A percentile compares a stretch with the other conserved stretches of the same genome.
Evolutionary conservation across 2,329 filamentous ascomycete species (phyloP).

Genomic region (Xylaria hypoxylon): DNA sequence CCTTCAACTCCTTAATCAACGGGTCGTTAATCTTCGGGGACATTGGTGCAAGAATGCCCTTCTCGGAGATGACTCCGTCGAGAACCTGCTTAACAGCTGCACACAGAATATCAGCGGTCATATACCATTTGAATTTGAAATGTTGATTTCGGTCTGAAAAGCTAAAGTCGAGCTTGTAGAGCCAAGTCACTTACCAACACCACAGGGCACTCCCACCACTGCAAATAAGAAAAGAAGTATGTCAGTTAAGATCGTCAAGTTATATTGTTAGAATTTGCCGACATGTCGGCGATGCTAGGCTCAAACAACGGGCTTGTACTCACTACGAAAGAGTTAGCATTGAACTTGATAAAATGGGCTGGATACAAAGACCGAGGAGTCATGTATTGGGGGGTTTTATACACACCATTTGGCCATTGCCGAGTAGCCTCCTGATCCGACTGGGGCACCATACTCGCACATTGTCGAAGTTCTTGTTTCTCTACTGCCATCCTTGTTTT

Average conservation of each 20-base stretch:
- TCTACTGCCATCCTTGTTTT: constrained; percentile 81
- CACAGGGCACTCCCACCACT: constrained; percentile 69
- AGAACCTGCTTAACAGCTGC: constrained; percentile 78
- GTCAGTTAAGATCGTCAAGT: constrained; percentile 8
- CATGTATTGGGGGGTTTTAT: constrained; percentile 25
- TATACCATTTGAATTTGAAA: background rate
- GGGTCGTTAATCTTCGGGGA: constrained; percentile 73
- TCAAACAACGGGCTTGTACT: constrained; percentile 2
- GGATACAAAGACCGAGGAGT: constrained; percentile 51
- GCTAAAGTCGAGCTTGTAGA: background rate
- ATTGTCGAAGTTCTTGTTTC: constrained; percentile 86
- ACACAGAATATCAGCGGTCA: constrained; percentile 9
- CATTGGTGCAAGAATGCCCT: constrained; percentile 84
- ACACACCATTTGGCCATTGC: constrained; percentile 76
- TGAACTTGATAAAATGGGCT: background rate
- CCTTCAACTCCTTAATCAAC: constrained; percentile 70
- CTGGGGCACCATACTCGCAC: constrained; percentile 75
- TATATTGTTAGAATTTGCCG: background rate
- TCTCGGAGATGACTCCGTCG: constrained; percentile 77
- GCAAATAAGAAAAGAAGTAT: background rate
- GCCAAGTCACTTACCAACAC: constrained; percentile 50
- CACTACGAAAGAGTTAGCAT: constrained; percentile 18
- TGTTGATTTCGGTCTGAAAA: background rate
- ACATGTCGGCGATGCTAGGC: background rate
- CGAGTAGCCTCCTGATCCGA: constrained; percentile 77